Evolutionary conservation across 495 filamentous ascomycete genomes (phyloP).

Genomic region (Aspergillus taichungensis): DNA sequence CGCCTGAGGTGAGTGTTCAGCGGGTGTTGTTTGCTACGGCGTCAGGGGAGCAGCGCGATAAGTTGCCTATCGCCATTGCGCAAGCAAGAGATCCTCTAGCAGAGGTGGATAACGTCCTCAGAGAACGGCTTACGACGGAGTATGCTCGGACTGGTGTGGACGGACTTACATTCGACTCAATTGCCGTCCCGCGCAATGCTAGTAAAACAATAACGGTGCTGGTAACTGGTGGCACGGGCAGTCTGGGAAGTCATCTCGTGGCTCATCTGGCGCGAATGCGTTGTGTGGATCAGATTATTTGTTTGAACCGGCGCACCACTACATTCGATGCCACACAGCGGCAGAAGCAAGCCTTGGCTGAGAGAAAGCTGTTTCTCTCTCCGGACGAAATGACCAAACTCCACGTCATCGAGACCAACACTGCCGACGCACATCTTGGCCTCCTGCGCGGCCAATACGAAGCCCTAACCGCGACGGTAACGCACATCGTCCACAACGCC

Average conservation of each 20-base stretch:
- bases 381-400: slow-evolving; percentile 21
- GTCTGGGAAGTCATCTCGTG: slow-evolving; percentile 41
- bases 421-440: slow-evolving; percentile 34
- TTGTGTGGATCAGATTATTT: slow-evolving; percentile 30
- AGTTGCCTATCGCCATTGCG: slow-evolving; percentile 16
- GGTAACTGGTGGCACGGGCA: slow-evolving; percentile 46
- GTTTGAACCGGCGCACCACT: slow-evolving; percentile 32
- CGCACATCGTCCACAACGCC: slow-evolving; percentile 50
- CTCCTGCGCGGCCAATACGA: slow-evolving; percentile 30
- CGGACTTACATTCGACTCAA: slow-evolving; percentile 11
- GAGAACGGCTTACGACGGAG: slow-evolving; percentile 7
- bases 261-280: slow-evolving; percentile 22
- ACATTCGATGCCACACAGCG: slow-evolving; percentile 2
- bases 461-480: slow-evolving; percentile 30
- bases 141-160: slow-evolving; percentile 19
- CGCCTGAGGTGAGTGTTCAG: slow-evolving; percentile 31
- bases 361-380: slow-evolving; percentile 25
- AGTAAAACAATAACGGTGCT: slow-evolving; percentile 20
- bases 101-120: not conserved
- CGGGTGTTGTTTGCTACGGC: slow-evolving; percentile 39
- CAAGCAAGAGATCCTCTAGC: not conserved
- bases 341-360: slow-evolving; percentile 29
- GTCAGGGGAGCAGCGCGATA: slow-evolving; percentile 19
- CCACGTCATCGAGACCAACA: slow-evolving; percentile 26
- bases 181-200: not conserved